These are phyloP conservation scores for Acanthamoeba divionensis DNA, from an alignment of 208 protist species.

Conservation along the genomic window DNA sequence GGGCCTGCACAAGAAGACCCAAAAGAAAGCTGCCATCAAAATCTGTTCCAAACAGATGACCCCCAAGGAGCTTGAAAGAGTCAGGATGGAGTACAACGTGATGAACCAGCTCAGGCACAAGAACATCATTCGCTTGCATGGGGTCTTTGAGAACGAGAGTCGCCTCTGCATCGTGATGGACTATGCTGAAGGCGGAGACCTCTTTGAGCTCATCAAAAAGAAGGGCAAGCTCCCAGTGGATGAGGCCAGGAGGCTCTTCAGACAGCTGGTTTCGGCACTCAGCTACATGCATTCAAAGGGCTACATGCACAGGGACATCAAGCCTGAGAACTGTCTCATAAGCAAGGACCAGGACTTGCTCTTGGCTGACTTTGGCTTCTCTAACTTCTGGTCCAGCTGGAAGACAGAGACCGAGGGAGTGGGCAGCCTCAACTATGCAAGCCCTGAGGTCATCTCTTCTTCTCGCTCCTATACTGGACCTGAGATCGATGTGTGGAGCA, in stretches of 20 bases:
- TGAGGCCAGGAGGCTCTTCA: slow-evolving; percentile 58
- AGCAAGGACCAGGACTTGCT: background rate
- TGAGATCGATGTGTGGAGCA: slow-evolving; percentile 46
- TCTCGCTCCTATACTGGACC: slow-evolving; percentile 7
- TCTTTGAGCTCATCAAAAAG: slow-evolving; percentile 73
- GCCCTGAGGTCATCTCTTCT: slow-evolving; percentile 6
- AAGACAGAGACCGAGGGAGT: background rate
- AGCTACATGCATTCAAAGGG: slow-evolving; percentile 64
- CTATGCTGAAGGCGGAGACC: slow-evolving; percentile 72
- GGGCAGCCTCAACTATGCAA: slow-evolving; percentile 35
- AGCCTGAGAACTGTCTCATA: slow-evolving; percentile 53
- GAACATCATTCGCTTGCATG: slow-evolving; percentile 74
- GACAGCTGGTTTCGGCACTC: slow-evolving; percentile 57
- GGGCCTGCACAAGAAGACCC: background rate
- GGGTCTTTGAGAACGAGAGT: slow-evolving; percentile 62
- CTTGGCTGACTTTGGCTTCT: slow-evolving; percentile 28
- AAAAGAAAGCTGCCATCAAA: slow-evolving; percentile 16
- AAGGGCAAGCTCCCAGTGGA: slow-evolving; percentile 64
- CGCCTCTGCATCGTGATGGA: slow-evolving; percentile 74
- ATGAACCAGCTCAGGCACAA: slow-evolving; percentile 54
- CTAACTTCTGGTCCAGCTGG: slow-evolving; percentile 13
- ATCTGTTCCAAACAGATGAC: slow-evolving; percentile 22
- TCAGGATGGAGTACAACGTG: slow-evolving; percentile 23
- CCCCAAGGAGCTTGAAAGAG: background rate
- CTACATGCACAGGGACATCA: slow-evolving; percentile 55